phyloP scores from a whole-genome alignment of 164 flowering plant species.

The Nelumbo lutea region DNA sequence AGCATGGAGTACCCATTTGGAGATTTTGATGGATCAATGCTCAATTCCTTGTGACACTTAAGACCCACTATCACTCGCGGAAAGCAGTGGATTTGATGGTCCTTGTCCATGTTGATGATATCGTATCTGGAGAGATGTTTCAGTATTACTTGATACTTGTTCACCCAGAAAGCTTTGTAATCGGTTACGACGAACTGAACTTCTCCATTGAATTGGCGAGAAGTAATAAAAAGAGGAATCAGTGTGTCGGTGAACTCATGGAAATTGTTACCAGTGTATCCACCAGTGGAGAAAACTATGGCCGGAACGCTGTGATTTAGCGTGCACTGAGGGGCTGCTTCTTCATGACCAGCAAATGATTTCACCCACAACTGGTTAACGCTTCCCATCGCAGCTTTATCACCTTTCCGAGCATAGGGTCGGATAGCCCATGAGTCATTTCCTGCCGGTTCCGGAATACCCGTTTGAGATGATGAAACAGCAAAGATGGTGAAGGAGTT shows the following conservation, averaged over 20 bases:
- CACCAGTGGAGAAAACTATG: slow-evolving; percentile 61
- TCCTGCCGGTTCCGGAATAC: neutral
- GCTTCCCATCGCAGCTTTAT: slow-evolving; percentile 30
- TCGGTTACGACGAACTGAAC: slow-evolving; percentile 60
- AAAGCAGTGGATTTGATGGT: slow-evolving; percentile 48
- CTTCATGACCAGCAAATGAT: slow-evolving; percentile 1
- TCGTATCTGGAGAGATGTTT: slow-evolving; percentile 42
- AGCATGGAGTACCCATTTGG: slow-evolving; percentile 35
- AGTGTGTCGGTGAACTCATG: slow-evolving; percentile 65
- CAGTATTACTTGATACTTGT: slow-evolving; percentile 33
- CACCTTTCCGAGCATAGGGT: slow-evolving; percentile 66
- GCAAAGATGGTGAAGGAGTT: slow-evolving; percentile 44
- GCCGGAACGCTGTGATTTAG: slow-evolving; percentile 46
- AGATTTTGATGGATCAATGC: slow-evolving; percentile 39
- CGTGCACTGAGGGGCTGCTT: slow-evolving; percentile 38
- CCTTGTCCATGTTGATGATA: slow-evolving; percentile 44
- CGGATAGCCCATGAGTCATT: slow-evolving; percentile 44
- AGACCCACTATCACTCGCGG: slow-evolving; percentile 43
- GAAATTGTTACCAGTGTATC: slow-evolving; percentile 69
- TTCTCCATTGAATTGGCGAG: slow-evolving; percentile 41
- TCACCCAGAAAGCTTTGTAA: slow-evolving; percentile 28
- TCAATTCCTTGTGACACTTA: slow-evolving; percentile 40
- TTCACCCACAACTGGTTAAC: slow-evolving; percentile 34
- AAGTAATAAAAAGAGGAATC: slow-evolving; percentile 53
- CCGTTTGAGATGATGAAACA: slow-evolving; percentile 14